Base-by-base conservation (phyloP, 2,329 filamentous ascomycete genomes). In the Hypoxylon sp. region DNA sequence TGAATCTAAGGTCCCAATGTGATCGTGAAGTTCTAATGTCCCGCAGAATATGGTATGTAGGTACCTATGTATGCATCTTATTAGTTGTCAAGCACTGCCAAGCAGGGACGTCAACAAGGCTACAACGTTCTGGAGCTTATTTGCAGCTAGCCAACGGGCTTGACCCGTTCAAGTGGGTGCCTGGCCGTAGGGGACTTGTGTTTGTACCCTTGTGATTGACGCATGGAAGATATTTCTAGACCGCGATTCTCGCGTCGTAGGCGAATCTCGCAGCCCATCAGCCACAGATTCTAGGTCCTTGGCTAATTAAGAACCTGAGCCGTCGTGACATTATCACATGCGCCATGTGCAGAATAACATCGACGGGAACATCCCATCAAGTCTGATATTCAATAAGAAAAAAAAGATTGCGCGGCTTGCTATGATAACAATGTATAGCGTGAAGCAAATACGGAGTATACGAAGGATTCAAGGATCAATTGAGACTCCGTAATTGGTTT, bases 181-280 rank as follows among this genome's bases (percentile, higher is more conserved):
- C 39, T 64, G 35, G 39, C 17, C 22, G 35, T 24, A 37, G 10
- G 22, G 22, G 14, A 42, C 19, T n/a, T 29, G n/a, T 44, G 13
- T 6, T 22, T 22, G 19, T 22, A 22, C 19, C 39, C 14, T 8
- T 44, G 35, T 53, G 29, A 31, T 31, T 37, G n/a, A 35, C 39
- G 14, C 22, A 3, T 17, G 35, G 47, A 19, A 46, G 35, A 33
- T 47, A 37, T 48, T 48, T 24, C 22, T 14, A 44, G 37, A 17
- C 44, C n/a, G 60, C 57, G 67, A 65, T 52, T 47, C 22, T 67
- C 57, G 60, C 35, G 58, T 54, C 13, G n/a, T 19, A 64, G 59
- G 60, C 67, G 67, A 67, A 58, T 29, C 31, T 62, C 67, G 67
- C 60, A 11, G 46, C 14, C 26, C 33, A 14, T 62, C 44, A 47